Evolutionary conservation across 2,329 filamentous ascomycete species (phyloP), one percentile per base, ranked within the genome.

Genomic region (Cryphonectria parasitica): DNA sequence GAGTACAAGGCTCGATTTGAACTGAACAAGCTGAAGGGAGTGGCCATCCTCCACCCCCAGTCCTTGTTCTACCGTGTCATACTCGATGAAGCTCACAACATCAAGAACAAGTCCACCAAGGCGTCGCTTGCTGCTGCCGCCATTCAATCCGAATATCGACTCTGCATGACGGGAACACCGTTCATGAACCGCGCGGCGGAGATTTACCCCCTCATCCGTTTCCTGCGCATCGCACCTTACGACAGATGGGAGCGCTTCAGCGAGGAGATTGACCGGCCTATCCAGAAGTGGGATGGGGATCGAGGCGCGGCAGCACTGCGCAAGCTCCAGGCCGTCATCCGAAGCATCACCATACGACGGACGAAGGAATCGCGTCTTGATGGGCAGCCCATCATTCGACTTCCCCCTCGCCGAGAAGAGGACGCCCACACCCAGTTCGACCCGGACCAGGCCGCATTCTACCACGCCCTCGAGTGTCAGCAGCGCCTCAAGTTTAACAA

Each of bases 291-390:
- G 70, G 68, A 64, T 11, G 68, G 64, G 1, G 45, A 69, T 17
- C 54, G 13, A 3, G 17, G 31, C 3, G 25, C 49, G 6, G 2
- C 41, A 3, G 70, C 52, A 10, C 61, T 72, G 61, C 13, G 69
- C 19, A 72, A 93, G 71, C 88, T 89, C 5, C 80, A 70, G 65
- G 45, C 64, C 13, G 52, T 97, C 11, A 86, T 96, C 58, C 93
- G 92, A 75, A 91, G 91, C 0, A 89, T 94, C 64, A 89, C 95
- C 79, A 85, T 97, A 66, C 91, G 93, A 34, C 90, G 94, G 41
- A 94, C 90, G 56, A 97, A 97, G 79, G 85, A 88, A 56, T 92
- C 92, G 0, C 82, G 87, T 71, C 89, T 96, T 66, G 90, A 97
- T 76, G 93, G 93, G 3, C 86, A 91, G 74, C 92, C 91, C 0